Evolutionary conservation across 345 rosid genomes (phyloP), one percentile per base, ranked within the genome.

Genomic region (Zanthoxylum bungeanum): DNA sequence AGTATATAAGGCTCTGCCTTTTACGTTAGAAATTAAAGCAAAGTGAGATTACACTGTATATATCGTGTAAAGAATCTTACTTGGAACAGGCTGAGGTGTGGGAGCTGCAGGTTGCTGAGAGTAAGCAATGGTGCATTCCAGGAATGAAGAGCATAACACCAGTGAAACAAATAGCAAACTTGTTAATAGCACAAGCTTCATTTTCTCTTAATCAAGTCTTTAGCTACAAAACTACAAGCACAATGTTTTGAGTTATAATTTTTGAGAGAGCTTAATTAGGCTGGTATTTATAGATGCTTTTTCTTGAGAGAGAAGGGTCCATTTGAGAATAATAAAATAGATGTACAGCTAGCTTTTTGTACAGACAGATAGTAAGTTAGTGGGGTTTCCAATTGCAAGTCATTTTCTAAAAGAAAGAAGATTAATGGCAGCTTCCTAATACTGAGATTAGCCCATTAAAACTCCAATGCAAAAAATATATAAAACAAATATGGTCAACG

Each of bases 311-410:
- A 42, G 47, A 64, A 36, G 11, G 39, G 52, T 42, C 28, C 21
- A 24, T 10, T 14, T 0, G 22, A 44, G 55, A 55, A 28, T 30
- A 50, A 40, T 24, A 40, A 51, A 11, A 16, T 17, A 46, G 33
- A 9, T 34, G 34, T 39, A 58, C 77, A 75, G 68, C 73, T 67
- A 78, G 73, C 77, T 68, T 67, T 59, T 37, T n/a, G 44, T 8
- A 73, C 80, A 76, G 83, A 55, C 80, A n/a, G n/a, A n/a, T n/a
- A n/a, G n/a, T n/a, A n/a, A n/a, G n/a, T n/a, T n/a, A n/a, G n/a
- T n/a, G n/a, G n/a, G n/a, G n/a, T n/a, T n/a, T n/a, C n/a, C n/a
- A n/a, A n/a, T n/a, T n/a, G n/a, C n/a, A n/a, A n/a, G n/a, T n/a
- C n/a, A n/a, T n/a, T n/a, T n/a, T n/a, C n/a, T n/a, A n/a, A n/a